Base-by-base conservation (phyloP, 306 rosid genomes). In the Fragaria vesca region DNA sequence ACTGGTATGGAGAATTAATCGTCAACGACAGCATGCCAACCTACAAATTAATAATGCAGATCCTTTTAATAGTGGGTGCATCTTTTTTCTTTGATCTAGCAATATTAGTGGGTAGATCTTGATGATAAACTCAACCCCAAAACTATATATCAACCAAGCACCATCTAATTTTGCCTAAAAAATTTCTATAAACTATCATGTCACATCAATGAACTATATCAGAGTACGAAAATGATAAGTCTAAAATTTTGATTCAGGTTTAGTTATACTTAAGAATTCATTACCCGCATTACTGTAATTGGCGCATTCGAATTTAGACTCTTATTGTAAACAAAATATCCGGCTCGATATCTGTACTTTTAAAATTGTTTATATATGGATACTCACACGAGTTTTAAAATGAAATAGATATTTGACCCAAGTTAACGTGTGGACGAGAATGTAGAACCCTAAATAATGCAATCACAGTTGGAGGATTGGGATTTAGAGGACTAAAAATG, bases 1-100 rank as follows among this genome's bases (percentile, higher is more conserved):
- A 28, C 42, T 16, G 12, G 12, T 17, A 58, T 26, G 32, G 9
- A 75, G 16, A 65, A 65, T 62, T 61, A 46, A 46, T 45, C 71
- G 20, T 46, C 47, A 28, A 65, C 10, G 28, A 62, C 47, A 62
- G 21, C 79, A 47, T 30, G 36, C 71, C 61, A 75, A 62, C 34
- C 61, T 74, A 42, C 69, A 67, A 32, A 75, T 62, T 66, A 66
- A 66, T 46, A 75, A 75, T 62, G 61, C 71, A 75, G 46, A 75
- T 30, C 12, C 8, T 38, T 57, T 42, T 55, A 26, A 74, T 58
- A 8, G 15, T 45, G 42, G 71, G 15, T 30, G 46, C 20, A 28
- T n/a, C 15, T n/a, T 67, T 42, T n/a, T n/a, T 21, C 43, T 32
- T 63, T 63, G 40, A 30, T 63, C 20, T 30, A 12, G 6, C 20